Conservation (phyloP, 2,329 filamentous ascomycete species). For the Pseudogymnoascus sp. region DNA sequence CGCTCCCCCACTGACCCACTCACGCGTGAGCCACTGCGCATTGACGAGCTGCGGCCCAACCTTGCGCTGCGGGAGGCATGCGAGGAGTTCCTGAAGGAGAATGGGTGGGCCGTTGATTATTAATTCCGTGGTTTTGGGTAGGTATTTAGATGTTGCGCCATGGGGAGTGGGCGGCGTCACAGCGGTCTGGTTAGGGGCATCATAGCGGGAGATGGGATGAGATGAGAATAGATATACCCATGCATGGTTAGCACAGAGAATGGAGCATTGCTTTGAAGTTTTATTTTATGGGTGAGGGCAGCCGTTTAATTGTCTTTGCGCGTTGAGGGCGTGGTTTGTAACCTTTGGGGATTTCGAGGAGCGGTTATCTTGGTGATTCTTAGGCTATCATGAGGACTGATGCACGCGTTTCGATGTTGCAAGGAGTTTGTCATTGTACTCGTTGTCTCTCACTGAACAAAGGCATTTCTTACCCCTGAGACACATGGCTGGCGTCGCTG, state of each 20-base stretch:
- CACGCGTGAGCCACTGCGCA: constrained; percentile 64
- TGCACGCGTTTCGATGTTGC: neutral
- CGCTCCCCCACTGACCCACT: constrained; percentile 70
- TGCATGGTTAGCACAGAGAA: neutral
- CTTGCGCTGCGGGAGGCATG: constrained; percentile 73
- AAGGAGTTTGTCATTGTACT: neutral
- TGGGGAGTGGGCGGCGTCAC: neutral
- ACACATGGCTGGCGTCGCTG: neutral
- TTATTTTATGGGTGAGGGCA: neutral
- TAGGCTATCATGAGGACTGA: neutral
- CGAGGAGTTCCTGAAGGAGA: constrained; percentile 74
- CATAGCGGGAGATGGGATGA: neutral
- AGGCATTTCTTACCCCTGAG: neutral
- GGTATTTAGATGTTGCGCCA: neutral
- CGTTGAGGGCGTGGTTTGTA: neutral
- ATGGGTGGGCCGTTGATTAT: constrained; percentile 92
- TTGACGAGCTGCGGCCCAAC: constrained; percentile 70
- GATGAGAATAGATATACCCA: neutral
- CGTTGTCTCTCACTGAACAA: neutral
- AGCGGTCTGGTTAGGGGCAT: neutral
- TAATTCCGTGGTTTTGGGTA: constrained; percentile 30
- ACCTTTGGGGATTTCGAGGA: neutral
- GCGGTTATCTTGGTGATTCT: neutral
- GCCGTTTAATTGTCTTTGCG: too few species aligned
- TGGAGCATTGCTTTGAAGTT: neutral